Conservation (phyloP, 371 early-diverging fungal species). For the Apophysomyces sp. region DNA sequence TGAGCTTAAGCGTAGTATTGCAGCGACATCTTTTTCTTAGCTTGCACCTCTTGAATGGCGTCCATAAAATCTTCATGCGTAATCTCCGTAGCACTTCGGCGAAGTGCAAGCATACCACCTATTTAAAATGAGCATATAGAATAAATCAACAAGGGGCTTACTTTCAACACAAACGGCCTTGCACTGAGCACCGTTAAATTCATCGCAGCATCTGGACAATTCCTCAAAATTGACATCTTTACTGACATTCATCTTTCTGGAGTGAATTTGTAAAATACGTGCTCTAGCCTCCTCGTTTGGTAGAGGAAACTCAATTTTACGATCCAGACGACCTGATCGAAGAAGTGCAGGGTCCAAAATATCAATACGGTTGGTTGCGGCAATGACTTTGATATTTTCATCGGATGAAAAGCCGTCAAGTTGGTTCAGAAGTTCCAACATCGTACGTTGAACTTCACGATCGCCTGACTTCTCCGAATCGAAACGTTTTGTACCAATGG, state of each 20-base stretch:
- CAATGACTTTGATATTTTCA: conserved; percentile 99
- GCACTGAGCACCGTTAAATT: conserved; percentile 99
- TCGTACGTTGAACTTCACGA: conserved; percentile 99
- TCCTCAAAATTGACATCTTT: conserved; percentile 99
- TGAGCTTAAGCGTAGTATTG: conserved; percentile 88
- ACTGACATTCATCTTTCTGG: conserved; percentile 98
- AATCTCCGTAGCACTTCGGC: conserved; percentile 89
- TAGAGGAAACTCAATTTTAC: conserved; percentile 99
- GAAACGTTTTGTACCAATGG: conserved; percentile 99
- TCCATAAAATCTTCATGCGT: conserved; percentile 99
- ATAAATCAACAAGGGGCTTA: conserved; percentile 11
- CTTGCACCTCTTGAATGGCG: conserved; percentile 99
- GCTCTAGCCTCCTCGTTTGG: conserved; percentile 99
- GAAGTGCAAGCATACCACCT: conserved; percentile 95
- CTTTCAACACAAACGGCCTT: conserved; percentile 97
- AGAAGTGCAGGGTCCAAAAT: conserved; percentile 99
- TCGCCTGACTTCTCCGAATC: conserved; percentile 99
- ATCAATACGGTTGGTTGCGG: conserved; percentile 99
- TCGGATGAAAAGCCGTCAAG: conserved; percentile 98
- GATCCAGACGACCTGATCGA: conserved; percentile 99
- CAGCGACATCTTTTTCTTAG: conserved; percentile 99
- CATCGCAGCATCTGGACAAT: conserved; percentile 97
- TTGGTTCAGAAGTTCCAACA: conserved; percentile 99
- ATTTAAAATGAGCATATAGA: background rate
- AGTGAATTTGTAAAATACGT: conserved; percentile 99